Evolutionary conservation across 2,329 filamentous ascomycete genomes (phyloP), one percentile per base, ranked within the genome.

Genomic region (Exophiala viscosa): DNA sequence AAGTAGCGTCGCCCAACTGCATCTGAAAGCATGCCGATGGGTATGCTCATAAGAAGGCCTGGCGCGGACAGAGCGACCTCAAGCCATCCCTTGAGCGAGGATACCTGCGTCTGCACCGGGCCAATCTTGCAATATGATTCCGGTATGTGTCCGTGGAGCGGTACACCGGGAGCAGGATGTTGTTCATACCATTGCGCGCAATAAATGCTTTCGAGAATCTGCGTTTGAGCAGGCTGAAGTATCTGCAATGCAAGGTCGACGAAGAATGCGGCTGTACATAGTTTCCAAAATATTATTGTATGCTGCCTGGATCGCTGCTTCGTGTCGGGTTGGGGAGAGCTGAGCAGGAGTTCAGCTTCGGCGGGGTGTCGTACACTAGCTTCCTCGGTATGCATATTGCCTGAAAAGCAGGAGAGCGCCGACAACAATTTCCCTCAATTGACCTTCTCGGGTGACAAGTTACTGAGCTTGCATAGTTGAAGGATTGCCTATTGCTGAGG

Each of bases 101-200:
- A 76, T 59, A 79, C 58, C 61, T 75, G 71, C 42, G 74, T 68
- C 59, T 79, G 76, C 15, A 79, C 69, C 38, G 67, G 67, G 31
- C 72, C 69, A n/a, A 73, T 64, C 65, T 79, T 79, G 62, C 76
- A 79, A 57, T 74, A 59, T n/a, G 68, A 65, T 66, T 79, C 76
- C 1, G 69, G 65, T 13, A 79, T 70, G 18, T 68, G 65, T 10
- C 74, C 73, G 54, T 71, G 65, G 7, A 60, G 52, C 1, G 63
- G 66, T 57, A 78, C 74, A 53, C 71, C 66, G n/a, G 66, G 69
- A 14, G 73, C 68, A 50, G 78, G 73, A 42, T 69, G 62, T 28
- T 65, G 58, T 33, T 66, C 47, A 56, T 73, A 79, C 61, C 75
- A 73, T 32, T 70, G 66, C 15, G 72, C 67, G 60, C 76, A 79